Percentiles rank a stretch among this genome's conserved stretches.
Conservation (phyloP, 2,329 filamentous ascomycete species). For the Rhynchosporium agropyri region DNA sequence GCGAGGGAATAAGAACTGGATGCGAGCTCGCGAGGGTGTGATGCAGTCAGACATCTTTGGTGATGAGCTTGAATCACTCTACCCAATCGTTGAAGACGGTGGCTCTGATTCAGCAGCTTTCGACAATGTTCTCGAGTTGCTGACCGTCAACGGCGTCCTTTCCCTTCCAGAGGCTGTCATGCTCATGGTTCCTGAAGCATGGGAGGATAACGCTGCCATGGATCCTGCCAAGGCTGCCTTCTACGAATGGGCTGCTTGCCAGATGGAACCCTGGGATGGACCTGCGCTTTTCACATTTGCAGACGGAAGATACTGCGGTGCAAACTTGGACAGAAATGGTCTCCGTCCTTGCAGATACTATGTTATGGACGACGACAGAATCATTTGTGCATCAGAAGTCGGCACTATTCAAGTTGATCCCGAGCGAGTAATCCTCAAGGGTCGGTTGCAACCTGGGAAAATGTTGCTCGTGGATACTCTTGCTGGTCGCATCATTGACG, state of each 20-base stretch:
- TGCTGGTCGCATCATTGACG: slow-evolving; percentile 89
- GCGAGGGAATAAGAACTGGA: slow-evolving; percentile 99
- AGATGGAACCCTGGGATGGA: slow-evolving; percentile 99
- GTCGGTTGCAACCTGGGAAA: slow-evolving; percentile 87
- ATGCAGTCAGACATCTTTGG: slow-evolving; percentile 92
- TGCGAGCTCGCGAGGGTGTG: slow-evolving; percentile 93
- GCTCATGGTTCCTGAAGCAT: slow-evolving; percentile 98
- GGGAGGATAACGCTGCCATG: slow-evolving; percentile 92
- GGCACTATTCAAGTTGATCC: slow-evolving; percentile 91
- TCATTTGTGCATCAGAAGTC: slow-evolving; percentile 96
- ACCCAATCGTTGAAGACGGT: slow-evolving; percentile 94
- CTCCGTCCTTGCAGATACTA: slow-evolving; percentile 96
- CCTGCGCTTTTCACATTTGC: slow-evolving; percentile 96
- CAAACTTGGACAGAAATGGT: slow-evolving; percentile 94
- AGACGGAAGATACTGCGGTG: slow-evolving; percentile 94
- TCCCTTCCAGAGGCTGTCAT: slow-evolving; percentile 96
- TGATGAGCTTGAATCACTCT: slow-evolving; percentile 86
- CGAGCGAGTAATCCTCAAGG: slow-evolving; percentile 88
- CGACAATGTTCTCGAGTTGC: slow-evolving; percentile 91
- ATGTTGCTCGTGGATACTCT: slow-evolving; percentile 96
- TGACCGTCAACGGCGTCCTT: slow-evolving; percentile 93
- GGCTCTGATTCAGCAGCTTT: slow-evolving; percentile 97
- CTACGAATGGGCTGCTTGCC: slow-evolving; percentile 97
- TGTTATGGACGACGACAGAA: slow-evolving; percentile 93
- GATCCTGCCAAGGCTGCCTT: slow-evolving; percentile 95